Conservation (phyloP, 2,329 filamentous ascomycete genomes). For the Lachnellula cervina region DNA sequence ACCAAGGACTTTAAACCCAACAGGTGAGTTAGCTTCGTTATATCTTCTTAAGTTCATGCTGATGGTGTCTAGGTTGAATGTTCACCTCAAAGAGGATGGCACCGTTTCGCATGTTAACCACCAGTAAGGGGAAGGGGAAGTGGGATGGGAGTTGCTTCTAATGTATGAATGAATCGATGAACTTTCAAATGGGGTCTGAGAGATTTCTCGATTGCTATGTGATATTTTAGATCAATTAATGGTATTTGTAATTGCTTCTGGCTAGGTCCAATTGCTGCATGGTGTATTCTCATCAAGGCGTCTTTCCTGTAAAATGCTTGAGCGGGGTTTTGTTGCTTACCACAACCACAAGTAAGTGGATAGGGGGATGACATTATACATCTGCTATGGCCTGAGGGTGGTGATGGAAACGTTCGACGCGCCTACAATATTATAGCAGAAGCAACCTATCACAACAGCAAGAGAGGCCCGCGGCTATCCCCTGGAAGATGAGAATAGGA, state of each 20-base stretch:
- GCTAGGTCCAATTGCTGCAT: not conserved
- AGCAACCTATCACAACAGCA: too few species aligned
- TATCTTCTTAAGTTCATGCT: not conserved
- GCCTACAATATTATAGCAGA: too few species aligned
- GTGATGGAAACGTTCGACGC: too few species aligned
- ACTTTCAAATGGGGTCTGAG: not conserved
- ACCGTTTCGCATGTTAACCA: conserved; percentile 55
- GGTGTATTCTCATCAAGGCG: not conserved
- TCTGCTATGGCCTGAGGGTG: too few species aligned
- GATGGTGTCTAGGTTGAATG: conserved; percentile 45
- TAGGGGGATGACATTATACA: too few species aligned
- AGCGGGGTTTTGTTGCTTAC: not conserved
- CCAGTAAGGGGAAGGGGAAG: conserved; percentile 21
- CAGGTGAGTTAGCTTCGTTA: conserved; percentile 19
- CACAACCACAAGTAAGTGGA: not conserved
- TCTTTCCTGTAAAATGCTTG: not conserved
- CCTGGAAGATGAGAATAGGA: too few species aligned
- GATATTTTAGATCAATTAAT: not conserved
- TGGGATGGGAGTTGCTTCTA: not conserved
- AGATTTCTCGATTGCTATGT: not conserved
- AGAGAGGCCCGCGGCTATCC: too few species aligned
- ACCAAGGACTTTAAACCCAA: conserved; percentile 49
- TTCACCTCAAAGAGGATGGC: conserved; percentile 55
- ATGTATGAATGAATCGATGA: conserved; percentile 10
- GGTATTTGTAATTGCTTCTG: not conserved